Percentiles rank a stretch among this genome's conserved stretches.
Conservation (phyloP, 345 rosid genomes). For the Rhizophora apiculata region DNA sequence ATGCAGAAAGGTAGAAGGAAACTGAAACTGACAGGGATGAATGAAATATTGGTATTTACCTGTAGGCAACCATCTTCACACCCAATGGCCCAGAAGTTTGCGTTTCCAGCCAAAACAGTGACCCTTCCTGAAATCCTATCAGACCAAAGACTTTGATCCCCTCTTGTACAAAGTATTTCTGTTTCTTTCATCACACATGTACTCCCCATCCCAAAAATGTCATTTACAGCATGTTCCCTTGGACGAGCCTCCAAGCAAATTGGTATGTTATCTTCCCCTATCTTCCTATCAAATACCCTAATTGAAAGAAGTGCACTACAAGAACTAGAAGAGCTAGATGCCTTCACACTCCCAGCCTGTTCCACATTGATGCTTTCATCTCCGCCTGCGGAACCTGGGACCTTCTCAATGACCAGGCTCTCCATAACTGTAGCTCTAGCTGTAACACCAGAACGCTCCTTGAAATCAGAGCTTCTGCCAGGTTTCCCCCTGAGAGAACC, state of each 20-base stretch:
- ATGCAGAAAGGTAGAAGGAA: background rate
- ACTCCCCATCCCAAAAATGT: constrained; percentile 63
- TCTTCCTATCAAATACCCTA: constrained; percentile 81
- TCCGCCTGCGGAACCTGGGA: constrained; percentile 43
- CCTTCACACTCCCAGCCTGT: constrained; percentile 53
- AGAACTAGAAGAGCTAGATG: constrained; percentile 41
- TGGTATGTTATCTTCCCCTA: constrained; percentile 59
- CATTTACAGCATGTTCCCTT: constrained; percentile 73
- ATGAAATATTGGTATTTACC: constrained; percentile 34
- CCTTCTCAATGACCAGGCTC: constrained; percentile 84
- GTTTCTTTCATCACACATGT: constrained; percentile 75
- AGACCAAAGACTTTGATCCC: constrained; percentile 79
- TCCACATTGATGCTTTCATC: constrained; percentile 60
- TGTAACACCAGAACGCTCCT: constrained; percentile 71
- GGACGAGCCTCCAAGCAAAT: constrained; percentile 90
- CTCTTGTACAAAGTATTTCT: constrained; percentile 69
- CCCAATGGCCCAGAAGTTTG: constrained; percentile 97
- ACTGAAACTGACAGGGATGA: background rate
- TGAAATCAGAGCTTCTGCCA: constrained; percentile 49
- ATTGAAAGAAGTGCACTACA: constrained; percentile 41
- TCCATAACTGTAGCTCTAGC: constrained; percentile 76
- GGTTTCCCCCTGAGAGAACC: constrained; percentile 41
- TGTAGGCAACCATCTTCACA: constrained; percentile 96
- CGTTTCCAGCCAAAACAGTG: constrained; percentile 94
- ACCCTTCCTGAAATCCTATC: constrained; percentile 85